A percentile compares a stretch with the other conserved stretches of the same genome.
phyloP scores from a whole-genome alignment of 371 early-diverging fungal genomes.

The Capniomyces stellatus region DNA sequence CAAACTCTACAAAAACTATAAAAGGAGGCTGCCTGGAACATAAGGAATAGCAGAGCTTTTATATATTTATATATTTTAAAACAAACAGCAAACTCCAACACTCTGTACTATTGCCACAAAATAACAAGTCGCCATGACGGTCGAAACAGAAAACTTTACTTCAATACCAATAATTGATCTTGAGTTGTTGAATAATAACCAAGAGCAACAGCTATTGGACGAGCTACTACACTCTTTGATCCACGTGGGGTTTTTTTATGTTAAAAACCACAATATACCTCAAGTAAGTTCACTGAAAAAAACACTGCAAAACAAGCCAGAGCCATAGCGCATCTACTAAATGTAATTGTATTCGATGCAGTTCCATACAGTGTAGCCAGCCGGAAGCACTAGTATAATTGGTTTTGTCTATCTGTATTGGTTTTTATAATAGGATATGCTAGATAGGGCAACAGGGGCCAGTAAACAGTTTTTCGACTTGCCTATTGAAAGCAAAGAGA shows the following conservation, averaged over 20 bases:
- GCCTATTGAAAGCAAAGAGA: slow-evolving; percentile 35
- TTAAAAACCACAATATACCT: slow-evolving; percentile 31
- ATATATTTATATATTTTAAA: too few species aligned
- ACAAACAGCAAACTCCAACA: too few species aligned
- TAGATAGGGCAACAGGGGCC: slow-evolving; percentile 20
- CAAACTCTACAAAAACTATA: too few species aligned
- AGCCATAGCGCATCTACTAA: too few species aligned
- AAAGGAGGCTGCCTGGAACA: too few species aligned
- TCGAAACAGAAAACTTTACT: slow-evolving; percentile 3
- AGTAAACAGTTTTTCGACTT: slow-evolving; percentile 31
- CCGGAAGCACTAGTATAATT: neutral
- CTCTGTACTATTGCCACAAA: neutral
- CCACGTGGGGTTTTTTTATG: slow-evolving; percentile 41
- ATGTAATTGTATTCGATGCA: too few species aligned
- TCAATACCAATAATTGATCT: slow-evolving; percentile 14
- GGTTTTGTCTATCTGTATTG: neutral
- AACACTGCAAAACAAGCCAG: too few species aligned
- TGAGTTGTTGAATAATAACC: slow-evolving; percentile 2
- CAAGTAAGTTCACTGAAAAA: neutral
- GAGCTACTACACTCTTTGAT: slow-evolving; percentile 32
- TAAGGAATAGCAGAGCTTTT: too few species aligned
- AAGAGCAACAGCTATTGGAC: slow-evolving; percentile 17
- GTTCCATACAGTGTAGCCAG: neutral
- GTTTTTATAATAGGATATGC: slow-evolving; percentile 11
- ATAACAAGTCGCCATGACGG: neutral